A percentile compares a stretch with the other conserved stretches of the same genome.
phyloP scores from a whole-genome alignment of 1,284 basidiomycete genomes.

The Tilletia setariae region DNA sequence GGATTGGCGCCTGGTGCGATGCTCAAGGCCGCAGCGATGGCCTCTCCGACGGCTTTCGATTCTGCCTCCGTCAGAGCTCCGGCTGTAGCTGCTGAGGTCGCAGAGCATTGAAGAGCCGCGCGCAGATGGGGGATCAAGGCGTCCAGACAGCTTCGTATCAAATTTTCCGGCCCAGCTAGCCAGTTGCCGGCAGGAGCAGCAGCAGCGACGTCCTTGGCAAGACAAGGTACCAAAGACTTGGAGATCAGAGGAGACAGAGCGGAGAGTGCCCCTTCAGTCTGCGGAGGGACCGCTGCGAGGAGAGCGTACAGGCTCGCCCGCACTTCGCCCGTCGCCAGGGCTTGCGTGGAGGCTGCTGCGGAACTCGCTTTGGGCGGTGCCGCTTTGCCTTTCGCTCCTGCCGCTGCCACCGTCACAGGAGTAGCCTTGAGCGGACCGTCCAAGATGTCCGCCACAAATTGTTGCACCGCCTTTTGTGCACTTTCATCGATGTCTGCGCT shows the following conservation, averaged over 20 bases:
- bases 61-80: conserved; percentile 38
- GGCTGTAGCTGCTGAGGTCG: conserved; percentile 21
- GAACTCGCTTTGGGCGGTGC: conserved; percentile 1
- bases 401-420: neutral
- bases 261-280: neutral
- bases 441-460: conserved; percentile 26
- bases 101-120: conserved; percentile 26
- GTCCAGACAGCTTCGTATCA: conserved; percentile 34
- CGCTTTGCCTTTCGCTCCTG: conserved; percentile 20
- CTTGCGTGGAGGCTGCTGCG: conserved; percentile 20
- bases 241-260: conserved; percentile 25
- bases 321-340: conserved; percentile 30
- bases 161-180: conserved; percentile 27
- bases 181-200: conserved; percentile 4
- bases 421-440: conserved; percentile 18
- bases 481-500: conserved; percentile 30
- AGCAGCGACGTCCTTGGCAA: conserved; percentile 38
- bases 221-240: conserved; percentile 29
- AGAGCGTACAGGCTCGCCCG: conserved; percentile 38
- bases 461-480: conserved; percentile 28
- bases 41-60: neutral
- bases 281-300: conserved; percentile 27
- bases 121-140: conserved; percentile 32
- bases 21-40: neutral
- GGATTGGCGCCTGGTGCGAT: neutral